phyloP scores from a whole-genome alignment of 495 filamentous ascomycete genomes.

The Daldinia grandis region DNA sequence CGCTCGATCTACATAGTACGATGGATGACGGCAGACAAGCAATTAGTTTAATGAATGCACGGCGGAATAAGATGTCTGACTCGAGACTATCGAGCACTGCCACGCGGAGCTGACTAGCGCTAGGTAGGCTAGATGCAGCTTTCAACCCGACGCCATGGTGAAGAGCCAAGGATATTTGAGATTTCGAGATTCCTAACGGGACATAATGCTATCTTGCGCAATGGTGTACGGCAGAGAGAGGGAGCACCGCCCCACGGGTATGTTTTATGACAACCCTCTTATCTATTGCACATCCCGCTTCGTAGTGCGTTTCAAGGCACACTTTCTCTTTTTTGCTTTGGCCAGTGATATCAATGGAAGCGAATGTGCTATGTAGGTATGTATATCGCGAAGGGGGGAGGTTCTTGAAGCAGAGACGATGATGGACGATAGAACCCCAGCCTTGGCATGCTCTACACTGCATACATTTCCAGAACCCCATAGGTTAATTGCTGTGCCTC shows the following conservation, averaged over 20 bases:
- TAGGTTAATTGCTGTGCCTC: slow-evolving; percentile 29
- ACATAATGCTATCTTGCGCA: slow-evolving; percentile 6
- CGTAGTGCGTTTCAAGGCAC: not conserved
- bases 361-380: not conserved
- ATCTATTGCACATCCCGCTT: not conserved
- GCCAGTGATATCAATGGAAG: not conserved
- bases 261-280: slow-evolving; percentile 5
- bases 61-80: slow-evolving; percentile 5
- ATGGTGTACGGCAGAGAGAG: slow-evolving; percentile 12
- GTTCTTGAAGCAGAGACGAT: not conserved
- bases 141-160: slow-evolving; percentile 24
- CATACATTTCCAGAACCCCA: slow-evolving; percentile 1
- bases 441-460: slow-evolving; percentile 23
- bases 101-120: slow-evolving; percentile 18
- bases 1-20: not conserved
- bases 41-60: slow-evolving; percentile 24
- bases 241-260: slow-evolving; percentile 31
- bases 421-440: slow-evolving; percentile 16
- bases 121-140: slow-evolving; percentile 13
- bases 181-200: not conserved
- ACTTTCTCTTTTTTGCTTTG: not conserved
- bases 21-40: slow-evolving; percentile 28
- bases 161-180: slow-evolving; percentile 18
- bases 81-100: slow-evolving; percentile 35
- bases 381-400: not conserved